phyloP scores from a whole-genome alignment of 495 filamentous ascomycete genomes.

The Clavariopsis aquatica region DNA sequence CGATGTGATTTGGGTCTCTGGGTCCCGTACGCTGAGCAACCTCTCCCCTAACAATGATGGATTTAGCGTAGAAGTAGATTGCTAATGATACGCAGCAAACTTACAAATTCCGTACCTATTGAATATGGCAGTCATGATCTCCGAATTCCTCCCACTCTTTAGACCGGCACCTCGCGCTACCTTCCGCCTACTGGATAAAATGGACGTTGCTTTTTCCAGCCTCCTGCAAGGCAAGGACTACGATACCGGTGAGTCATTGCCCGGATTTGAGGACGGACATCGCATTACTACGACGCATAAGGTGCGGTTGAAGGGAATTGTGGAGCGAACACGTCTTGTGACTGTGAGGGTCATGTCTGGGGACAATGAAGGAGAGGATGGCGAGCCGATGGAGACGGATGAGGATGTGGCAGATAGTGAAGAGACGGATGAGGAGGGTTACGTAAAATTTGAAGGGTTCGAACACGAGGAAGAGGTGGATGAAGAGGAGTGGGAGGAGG shows the following conservation, averaged over 20 bases:
- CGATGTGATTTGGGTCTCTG: constrained; percentile 78
- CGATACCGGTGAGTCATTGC: constrained; percentile 62
- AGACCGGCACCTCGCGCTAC: constrained; percentile 64
- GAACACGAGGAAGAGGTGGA: constrained; percentile 28
- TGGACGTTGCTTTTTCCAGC: constrained; percentile 75
- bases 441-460: constrained; percentile 14
- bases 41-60: too few relatives aligned
- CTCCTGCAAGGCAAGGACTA: constrained; percentile 67
- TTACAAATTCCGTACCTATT: constrained; percentile 84
- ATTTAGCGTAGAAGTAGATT: too few relatives aligned
- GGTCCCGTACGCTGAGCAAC: constrained; percentile 78
- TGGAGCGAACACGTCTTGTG: constrained; percentile 66
- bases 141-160: constrained; percentile 66
- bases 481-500: constrained; percentile 42
- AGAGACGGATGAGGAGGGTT: constrained; percentile 13
- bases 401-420: constrained; percentile 24
- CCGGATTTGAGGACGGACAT: constrained; percentile 58
- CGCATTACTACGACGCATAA: constrained; percentile 66
- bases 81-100: constrained; percentile 54
- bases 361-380: constrained; percentile 38
- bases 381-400: constrained; percentile 45
- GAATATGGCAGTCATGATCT: constrained; percentile 68
- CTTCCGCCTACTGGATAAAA: constrained; percentile 68
- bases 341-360: constrained; percentile 64
- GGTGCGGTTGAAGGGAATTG: constrained; percentile 76